Evolutionary conservation across 192 early-diverging fungal species (phyloP).

Genomic region (Entomortierella lignicola): DNA sequence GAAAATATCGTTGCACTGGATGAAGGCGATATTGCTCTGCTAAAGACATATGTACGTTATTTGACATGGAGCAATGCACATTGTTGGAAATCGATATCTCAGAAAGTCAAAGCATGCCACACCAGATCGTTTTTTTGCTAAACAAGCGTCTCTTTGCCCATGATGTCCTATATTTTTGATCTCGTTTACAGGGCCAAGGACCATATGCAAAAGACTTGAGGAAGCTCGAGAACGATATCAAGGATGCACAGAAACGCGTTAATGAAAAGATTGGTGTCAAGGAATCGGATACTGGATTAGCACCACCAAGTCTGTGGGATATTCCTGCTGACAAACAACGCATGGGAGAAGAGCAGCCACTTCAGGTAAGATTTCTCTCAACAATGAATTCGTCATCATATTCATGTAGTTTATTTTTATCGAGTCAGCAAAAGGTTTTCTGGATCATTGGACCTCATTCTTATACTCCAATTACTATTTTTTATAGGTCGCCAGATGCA

Average conservation of each 20-base stretch:
- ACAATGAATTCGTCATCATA: too few species aligned
- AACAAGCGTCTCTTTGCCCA: not conserved
- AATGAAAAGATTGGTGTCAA: conserved; percentile 99
- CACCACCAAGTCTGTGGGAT: conserved; percentile 98
- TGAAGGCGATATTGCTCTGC: conserved; percentile 90
- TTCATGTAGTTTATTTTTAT: too few species aligned
- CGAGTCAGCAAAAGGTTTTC: too few species aligned
- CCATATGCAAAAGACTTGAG: conserved; percentile 97
- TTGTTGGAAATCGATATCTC: too few species aligned
- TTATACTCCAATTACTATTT: too few species aligned
- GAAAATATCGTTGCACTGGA: conserved; percentile 94
- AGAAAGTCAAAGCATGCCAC: not conserved
- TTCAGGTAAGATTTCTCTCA: conserved; percentile 67
- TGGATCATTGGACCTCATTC: too few species aligned
- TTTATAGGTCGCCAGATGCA: conserved; percentile 91
- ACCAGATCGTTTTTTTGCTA: not conserved
- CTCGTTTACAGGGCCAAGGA: conserved; percentile 85
- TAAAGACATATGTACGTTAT: conserved; percentile 88
- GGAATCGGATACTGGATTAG: conserved; percentile 98
- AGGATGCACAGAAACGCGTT: conserved; percentile 97
- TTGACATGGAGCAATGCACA: not conserved
- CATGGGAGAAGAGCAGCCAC: conserved; percentile 94
- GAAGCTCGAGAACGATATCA: conserved; percentile 93
- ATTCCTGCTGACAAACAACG: conserved; percentile 98
- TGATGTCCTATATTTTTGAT: too few species aligned